These are phyloP conservation scores for Trichophyton rubrum DNA, from an alignment of 2,329 filamentous ascomycete genomes.

Conservation along the genomic window DNA sequence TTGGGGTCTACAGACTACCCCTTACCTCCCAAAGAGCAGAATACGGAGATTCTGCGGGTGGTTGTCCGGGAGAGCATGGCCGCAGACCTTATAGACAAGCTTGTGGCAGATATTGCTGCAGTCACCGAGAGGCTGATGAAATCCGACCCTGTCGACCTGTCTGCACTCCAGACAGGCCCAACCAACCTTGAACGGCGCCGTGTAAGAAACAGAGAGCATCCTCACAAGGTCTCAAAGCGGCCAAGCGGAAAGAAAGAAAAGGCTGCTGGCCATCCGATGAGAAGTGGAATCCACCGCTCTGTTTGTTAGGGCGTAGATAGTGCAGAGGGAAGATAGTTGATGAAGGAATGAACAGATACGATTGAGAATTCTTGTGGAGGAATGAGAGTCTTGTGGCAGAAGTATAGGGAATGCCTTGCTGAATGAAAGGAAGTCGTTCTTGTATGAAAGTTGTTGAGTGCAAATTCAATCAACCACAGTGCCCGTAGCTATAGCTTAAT, in stretches of 20 bases:
- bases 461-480: no score
- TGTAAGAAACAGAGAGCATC: background rate
- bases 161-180: constrained; percentile 33
- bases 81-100: constrained; percentile 52
- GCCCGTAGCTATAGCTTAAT: no score
- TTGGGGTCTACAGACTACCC: constrained; percentile 43
- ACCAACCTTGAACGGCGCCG: constrained; percentile 31
- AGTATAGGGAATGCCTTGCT: no score
- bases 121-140: constrained; percentile 51
- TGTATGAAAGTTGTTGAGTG: no score
- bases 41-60: constrained; percentile 54
- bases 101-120: constrained; percentile 48
- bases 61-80: constrained; percentile 56
- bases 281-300: background rate
- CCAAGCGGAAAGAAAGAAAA: background rate
- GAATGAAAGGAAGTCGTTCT: no score
- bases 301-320: background rate
- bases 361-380: no score
- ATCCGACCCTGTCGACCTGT: constrained; percentile 40
- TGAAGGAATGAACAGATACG: no score
- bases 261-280: background rate
- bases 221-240: background rate
- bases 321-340: background rate
- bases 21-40: constrained; percentile 49
- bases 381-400: no score